Percentiles rank a stretch among this genome's conserved stretches.
phyloP scores from a whole-genome alignment of 345 rosid species.

The Schrenkiella parvula region DNA sequence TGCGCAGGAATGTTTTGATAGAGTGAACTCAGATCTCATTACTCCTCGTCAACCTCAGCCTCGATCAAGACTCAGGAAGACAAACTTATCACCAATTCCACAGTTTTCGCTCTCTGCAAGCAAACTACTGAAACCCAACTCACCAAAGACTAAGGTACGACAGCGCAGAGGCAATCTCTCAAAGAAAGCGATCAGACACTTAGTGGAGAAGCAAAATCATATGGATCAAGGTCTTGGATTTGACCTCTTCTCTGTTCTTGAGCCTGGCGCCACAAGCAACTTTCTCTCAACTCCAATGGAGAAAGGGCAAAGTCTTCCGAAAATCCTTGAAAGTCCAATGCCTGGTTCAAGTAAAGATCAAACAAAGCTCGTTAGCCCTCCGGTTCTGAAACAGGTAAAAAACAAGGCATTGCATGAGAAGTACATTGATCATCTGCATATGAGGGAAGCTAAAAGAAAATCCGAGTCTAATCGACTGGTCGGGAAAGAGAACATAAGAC shows the following conservation, averaged over 20 bases:
- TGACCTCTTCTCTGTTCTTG: constrained; percentile 73
- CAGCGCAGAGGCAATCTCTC: constrained; percentile 39
- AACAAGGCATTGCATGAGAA: constrained; percentile 75
- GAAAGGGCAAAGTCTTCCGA: constrained; percentile 43
- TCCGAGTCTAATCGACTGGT: constrained; percentile 28
- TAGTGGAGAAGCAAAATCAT: constrained; percentile 52
- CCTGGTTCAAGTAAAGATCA: constrained; percentile 31
- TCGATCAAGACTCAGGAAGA: constrained; percentile 48
- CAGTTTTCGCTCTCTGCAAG: constrained; percentile 62
- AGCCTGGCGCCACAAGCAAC: constrained; percentile 38
- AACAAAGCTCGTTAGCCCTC: constrained; percentile 48
- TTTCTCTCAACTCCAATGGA: constrained; percentile 48
- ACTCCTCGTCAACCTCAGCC: constrained; percentile 57
- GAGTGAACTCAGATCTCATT: constrained; percentile 52
- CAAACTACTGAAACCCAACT: constrained; percentile 51
- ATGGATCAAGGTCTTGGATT: constrained; percentile 45
- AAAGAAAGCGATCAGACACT: constrained; percentile 52
- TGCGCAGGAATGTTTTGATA: constrained; percentile 79
- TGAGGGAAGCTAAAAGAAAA: constrained; percentile 78
- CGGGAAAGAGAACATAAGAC: constrained; percentile 46
- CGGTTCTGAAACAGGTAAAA: constrained; percentile 58
- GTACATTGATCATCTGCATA: constrained; percentile 66
- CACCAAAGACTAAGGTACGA: constrained; percentile 33
- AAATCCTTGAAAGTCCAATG: constrained; percentile 33
- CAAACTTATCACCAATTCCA: constrained; percentile 39